Base-by-base conservation (phyloP, 768 basidiomycete genomes). In the Dacryopinax spathularia region DNA sequence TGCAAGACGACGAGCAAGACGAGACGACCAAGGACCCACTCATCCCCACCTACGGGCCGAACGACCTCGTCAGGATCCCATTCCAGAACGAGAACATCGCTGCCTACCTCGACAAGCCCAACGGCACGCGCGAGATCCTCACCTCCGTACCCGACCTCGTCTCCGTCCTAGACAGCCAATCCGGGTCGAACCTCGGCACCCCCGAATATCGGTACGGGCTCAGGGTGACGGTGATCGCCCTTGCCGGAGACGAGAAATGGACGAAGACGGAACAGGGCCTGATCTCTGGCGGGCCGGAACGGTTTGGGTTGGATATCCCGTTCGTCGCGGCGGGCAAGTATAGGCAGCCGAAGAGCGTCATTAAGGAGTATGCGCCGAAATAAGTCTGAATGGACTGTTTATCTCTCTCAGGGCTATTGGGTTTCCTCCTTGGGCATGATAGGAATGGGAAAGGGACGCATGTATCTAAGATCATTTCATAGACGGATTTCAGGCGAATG, bases 81-180 rank as follows among this genome's bases (percentile, higher is more conserved):
- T 85, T 85, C 75, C 81, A 84, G 72, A 84, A 84, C 68, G 84
- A 84, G 68, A 83, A 84, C 70, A 69, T 84, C 16, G 79, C 77
- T 37, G 82, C 81, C 7, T 78, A 79, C 65, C 66, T 68, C 25
- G 67, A 61, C 37, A 62, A 68, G 12, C 31, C 70, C 20, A 63
- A 65, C 1, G 60, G 68, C 29, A 65, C 68, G 37, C 67, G 64
- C 27, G 37, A 81, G 78, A 73, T 83, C 36, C 72, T 81, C 1
- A 81, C 79, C 33, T 77, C 78, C 34, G 85, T 87, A 12, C 86
- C 85, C 2, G 85, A 87, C 70, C 75, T 87, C 27, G 84, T 87
- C 62, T 75, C 80, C 0, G 80, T 86, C 12, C 72, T 86, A 12
- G 85, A 87, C 66, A 79, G 82, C 22, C 83, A 84, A 66, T 82